Evolutionary conservation across 257 asterid species (phyloP), one percentile per base, ranked within the genome.

Genomic region (Eucommia ulmoides): DNA sequence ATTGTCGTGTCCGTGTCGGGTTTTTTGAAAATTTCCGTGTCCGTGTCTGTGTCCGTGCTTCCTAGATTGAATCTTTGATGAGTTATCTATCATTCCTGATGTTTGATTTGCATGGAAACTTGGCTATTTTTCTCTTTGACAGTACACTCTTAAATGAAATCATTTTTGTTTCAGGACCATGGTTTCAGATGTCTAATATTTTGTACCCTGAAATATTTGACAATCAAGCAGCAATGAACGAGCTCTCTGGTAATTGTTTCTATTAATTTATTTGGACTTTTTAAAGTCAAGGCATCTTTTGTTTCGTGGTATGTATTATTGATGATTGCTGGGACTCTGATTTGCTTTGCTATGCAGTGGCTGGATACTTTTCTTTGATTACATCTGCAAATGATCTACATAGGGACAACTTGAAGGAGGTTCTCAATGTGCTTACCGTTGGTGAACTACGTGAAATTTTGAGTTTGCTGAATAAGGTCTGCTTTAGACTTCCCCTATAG

Each of bases 131-230:
- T n/a, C n/a, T n/a, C n/a, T n/a, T n/a, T n/a, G n/a, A n/a, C n/a
- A n/a, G n/a, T n/a, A n/a, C n/a, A n/a, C 38, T 29, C 38, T 29
- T 29, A 29, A 29, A 29, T 5, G 12, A 5, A 29, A 29, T 29
- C 38, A 29, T 29, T 12, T 29, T 5, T 29, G 38, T 54, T 49
- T 63, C 69, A 89, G 98, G 98, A 47, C 98, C 94, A 22, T 85
- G 96, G 98, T 89, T 89, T 71, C 88, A 92, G 54, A 66, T 74
- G 77, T 83, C 96, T 42, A 64, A 65, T 41, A 67, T 83, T 41
- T 76, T 88, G 55, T 89, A 89, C 62, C 62, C 93, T 14, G 94
- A 85, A 78, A 68, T 89, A 72, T 60, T 60, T 61, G 86, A 89
- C 74, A 68, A 70, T 55, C 41, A 73, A 63, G 80, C 68, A 58